These are phyloP conservation scores for Neophaeococcomyces aloes DNA, from an alignment of 2,329 filamentous ascomycete genomes.

Conservation along the genomic window DNA sequence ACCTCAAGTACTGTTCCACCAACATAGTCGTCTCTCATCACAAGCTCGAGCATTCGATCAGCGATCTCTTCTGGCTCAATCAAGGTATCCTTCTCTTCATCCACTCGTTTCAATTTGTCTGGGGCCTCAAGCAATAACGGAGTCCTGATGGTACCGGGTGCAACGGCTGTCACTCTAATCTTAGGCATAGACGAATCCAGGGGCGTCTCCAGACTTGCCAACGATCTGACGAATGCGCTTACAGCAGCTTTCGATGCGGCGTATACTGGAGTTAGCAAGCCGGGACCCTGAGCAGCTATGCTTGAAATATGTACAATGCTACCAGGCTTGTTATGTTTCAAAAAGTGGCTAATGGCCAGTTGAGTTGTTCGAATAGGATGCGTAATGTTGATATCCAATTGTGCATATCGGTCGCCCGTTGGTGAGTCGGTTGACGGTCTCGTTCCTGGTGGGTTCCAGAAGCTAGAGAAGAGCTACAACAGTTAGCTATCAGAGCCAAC, in stretches of 20 bases:
- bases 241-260: conserved; percentile 41
- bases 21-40: conserved; percentile 38
- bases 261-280: conserved; percentile 36
- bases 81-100: conserved; percentile 42
- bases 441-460: conserved; percentile 39
- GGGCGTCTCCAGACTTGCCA: conserved; percentile 38
- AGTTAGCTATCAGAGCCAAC: neutral
- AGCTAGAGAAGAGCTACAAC: conserved; percentile 33
- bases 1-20: conserved; percentile 47
- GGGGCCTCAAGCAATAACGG: conserved; percentile 53
- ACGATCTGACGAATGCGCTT: conserved; percentile 38
- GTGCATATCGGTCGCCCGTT: conserved; percentile 32
- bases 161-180: conserved; percentile 50
- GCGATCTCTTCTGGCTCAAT: conserved; percentile 52
- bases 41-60: conserved; percentile 45
- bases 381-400: conserved; percentile 41
- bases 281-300: conserved; percentile 34
- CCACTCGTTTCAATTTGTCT: conserved; percentile 46
- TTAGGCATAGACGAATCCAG: conserved; percentile 26
- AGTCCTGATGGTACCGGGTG: conserved; percentile 51
- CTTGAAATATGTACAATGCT: conserved; percentile 39
- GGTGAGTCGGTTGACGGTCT: conserved; percentile 31
- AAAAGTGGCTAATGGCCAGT: conserved; percentile 40
- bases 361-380: conserved; percentile 43
- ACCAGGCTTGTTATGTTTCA: conserved; percentile 27